Base-by-base conservation (phyloP, 2,329 filamentous ascomycete species). In the Xylariaceae sp. region DNA sequence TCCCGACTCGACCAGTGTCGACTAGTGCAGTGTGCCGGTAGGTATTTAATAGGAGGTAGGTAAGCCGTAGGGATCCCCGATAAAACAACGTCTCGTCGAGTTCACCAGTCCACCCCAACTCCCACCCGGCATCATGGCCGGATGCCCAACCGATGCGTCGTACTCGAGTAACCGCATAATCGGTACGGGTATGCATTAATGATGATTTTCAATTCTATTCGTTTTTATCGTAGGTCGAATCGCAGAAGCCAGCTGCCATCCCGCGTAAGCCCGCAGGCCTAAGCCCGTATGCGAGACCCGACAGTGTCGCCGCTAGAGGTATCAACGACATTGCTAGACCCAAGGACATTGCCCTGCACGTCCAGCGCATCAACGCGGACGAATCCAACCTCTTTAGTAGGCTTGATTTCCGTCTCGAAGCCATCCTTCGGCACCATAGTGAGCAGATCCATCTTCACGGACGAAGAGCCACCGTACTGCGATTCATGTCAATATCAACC, bases 321-420 rank as follows among this genome's bases (percentile, higher is more conserved):
- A 18, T 63, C 61, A 15, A 63, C 37, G 3, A 62, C 53, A 48
- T 62, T 56, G 16, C 56, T 59, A 3, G 60, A 56, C 13, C 56
- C 58, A 10, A 63, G 48, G 6, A 52, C 39, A 3, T 56, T 52
- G 32, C 58, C 60, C 4, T 54, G 39, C 0, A 34, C 34, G 36
- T 61, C 51, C 12, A 62, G 37, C 30, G 61, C 61, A 22, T 61
- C 49, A 2, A 60, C 57, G 6, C 60, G 61, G n/a, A 62, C 34
- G 34, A 60, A 61, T 10, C 51, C 26, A 5, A 42, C 40, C n/a
- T 53, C 41, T n/a, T 12, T 26, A 1, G 56, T 34, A 13, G 49
- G 49, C 3, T 22, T 48, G 34, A 62, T 63, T 32, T 50, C 41
- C 18, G 62, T 64, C 52, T 64, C 62, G 36, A 64, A 64, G 15